phyloP scores from a whole-genome alignment of 768 basidiomycete species.

The Kwoniella sp. region DNA sequence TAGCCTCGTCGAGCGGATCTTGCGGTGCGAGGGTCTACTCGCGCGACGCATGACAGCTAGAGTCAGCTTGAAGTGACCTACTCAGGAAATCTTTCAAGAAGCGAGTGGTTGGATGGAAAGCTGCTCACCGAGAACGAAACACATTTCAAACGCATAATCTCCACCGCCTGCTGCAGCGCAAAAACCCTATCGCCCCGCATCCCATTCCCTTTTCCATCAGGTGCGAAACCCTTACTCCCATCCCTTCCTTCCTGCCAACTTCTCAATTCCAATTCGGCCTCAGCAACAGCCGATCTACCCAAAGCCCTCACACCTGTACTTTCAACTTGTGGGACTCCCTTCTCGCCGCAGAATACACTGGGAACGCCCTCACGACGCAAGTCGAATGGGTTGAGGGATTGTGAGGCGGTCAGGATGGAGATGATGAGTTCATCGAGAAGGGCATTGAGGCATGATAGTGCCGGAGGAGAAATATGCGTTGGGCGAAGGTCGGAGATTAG shows the following conservation, averaged over 20 bases:
- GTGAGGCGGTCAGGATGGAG: slow-evolving; percentile 31
- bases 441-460: slow-evolving; percentile 61
- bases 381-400: slow-evolving; percentile 48
- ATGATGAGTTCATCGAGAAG: slow-evolving; percentile 52
- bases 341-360: slow-evolving; percentile 45
- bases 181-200: slow-evolving; percentile 37
- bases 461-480: slow-evolving; percentile 77
- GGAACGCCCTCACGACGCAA: slow-evolving; percentile 43
- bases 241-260: slow-evolving; percentile 74
- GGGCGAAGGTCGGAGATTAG: slow-evolving; percentile 90
- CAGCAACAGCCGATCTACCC: slow-evolving; percentile 86
- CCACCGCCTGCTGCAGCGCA: slow-evolving; percentile 59
- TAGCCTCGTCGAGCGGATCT: slow-evolving; percentile 76
- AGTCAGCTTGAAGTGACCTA: slow-evolving; percentile 7
- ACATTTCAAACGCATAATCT: slow-evolving; percentile 65
- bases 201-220: slow-evolving; percentile 38
- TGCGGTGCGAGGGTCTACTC: slow-evolving; percentile 84
- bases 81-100: neutral
- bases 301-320: slow-evolving; percentile 59
- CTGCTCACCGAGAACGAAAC: slow-evolving; percentile 49
- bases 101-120: neutral
- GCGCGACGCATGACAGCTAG: neutral
- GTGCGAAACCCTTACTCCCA: slow-evolving; percentile 29
- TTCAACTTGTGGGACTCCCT: slow-evolving; percentile 17
- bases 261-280: slow-evolving; percentile 88